A percentile compares a stretch with the other conserved stretches of the same genome.
Conservation (phyloP, 306 rosid species). For the Corylus heterophylla region DNA sequence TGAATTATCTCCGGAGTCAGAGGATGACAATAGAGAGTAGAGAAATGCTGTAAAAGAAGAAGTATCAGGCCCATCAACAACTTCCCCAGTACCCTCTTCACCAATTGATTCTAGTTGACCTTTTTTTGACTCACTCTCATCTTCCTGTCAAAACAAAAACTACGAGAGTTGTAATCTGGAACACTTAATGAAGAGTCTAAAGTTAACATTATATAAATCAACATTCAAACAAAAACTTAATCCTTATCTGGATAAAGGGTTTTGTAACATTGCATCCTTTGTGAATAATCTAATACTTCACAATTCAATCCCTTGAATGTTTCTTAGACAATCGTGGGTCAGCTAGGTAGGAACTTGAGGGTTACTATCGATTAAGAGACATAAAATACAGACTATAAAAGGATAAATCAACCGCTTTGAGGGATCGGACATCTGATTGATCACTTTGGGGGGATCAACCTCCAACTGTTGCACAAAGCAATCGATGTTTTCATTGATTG, state of each 20-base stretch:
- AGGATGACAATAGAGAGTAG: conserved; percentile 64
- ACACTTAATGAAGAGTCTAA: background rate
- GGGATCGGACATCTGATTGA: too few species aligned
- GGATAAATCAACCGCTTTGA: too few species aligned
- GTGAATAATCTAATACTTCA: background rate
- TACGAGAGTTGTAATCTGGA: background rate
- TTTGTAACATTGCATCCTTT: background rate
- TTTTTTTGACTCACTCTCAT: conserved; percentile 38
- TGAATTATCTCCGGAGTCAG: conserved; percentile 47
- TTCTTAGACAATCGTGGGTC: background rate
- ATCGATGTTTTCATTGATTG: too few species aligned
- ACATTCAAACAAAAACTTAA: background rate
- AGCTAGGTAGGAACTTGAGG: background rate
- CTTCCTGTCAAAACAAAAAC: conserved; percentile 49
- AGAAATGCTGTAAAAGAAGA: conserved; percentile 87
- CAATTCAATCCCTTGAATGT: background rate
- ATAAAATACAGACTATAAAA: too few species aligned
- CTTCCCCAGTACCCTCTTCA: conserved; percentile 42
- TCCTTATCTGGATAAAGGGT: background rate
- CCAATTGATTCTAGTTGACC: conserved; percentile 39
- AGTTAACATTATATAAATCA: background rate
- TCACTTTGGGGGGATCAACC: too few species aligned
- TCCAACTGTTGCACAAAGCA: too few species aligned
- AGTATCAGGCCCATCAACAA: conserved; percentile 88
- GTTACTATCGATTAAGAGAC: too few species aligned